Percentiles rank a stretch among this genome's conserved stretches.
Evolutionary conservation across 202 grass and related monocot species (phyloP).

Genomic region (Bolboschoenoplectus hybrid): DNA sequence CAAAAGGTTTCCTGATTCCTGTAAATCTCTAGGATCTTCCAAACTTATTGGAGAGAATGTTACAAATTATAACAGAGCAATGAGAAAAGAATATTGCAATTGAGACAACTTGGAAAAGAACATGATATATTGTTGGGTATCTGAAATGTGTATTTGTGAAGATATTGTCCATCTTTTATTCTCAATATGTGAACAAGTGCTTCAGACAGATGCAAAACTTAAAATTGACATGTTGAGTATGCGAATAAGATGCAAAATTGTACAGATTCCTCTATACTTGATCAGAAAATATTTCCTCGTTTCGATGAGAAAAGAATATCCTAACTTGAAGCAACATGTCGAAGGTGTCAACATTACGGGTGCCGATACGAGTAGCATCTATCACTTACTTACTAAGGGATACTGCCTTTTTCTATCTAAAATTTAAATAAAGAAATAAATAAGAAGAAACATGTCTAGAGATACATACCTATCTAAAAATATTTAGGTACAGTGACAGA

Average conservation of each 20-base stretch:
- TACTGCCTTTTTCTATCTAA: neutral
- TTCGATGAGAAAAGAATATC: too few relatives aligned
- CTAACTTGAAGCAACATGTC: neutral
- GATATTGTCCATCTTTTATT: constrained; percentile 15
- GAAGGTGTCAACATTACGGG: neutral
- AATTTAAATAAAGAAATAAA: neutral
- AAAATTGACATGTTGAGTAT: neutral
- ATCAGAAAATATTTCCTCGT: neutral
- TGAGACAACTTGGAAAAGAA: constrained; percentile 10
- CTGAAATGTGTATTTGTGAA: constrained; percentile 28
- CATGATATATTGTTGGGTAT: constrained; percentile 7
- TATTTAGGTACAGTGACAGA: constrained; percentile 6
- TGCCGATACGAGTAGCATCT: neutral
- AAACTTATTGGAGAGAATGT: neutral
- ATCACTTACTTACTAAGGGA: neutral
- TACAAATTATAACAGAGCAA: neutral
- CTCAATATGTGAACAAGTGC: constrained; percentile 7
- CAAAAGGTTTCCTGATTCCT: neutral
- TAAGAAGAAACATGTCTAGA: neutral
- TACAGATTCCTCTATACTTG: neutral
- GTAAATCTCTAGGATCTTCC: neutral
- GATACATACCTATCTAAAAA: neutral
- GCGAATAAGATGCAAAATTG: constrained; percentile 29
- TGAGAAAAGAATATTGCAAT: constrained; percentile 9
- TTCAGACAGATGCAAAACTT: neutral